phyloP scores from a whole-genome alignment of 1,139 yeast species.

The Pichia sp. region DNA sequence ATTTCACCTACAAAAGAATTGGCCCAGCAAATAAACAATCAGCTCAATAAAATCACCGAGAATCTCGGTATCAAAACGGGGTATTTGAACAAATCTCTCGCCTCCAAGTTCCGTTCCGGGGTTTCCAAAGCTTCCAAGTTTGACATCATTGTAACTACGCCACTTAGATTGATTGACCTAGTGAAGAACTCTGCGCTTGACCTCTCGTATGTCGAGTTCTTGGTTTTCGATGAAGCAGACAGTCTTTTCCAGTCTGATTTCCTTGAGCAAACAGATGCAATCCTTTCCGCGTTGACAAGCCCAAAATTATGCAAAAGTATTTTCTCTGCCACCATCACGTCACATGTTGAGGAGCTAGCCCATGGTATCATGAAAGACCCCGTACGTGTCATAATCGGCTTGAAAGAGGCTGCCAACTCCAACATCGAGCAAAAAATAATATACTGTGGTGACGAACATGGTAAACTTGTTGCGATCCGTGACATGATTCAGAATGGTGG shows the following conservation, averaged over 20 bases:
- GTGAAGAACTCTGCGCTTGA: conserved; percentile 58
- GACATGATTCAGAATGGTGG: conserved; percentile 83
- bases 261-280: conserved; percentile 85
- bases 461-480: conserved; percentile 85
- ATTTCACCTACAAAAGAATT: conserved; percentile 92
- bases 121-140: conserved; percentile 57
- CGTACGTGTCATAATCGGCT: conserved; percentile 83
- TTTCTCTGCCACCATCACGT: conserved; percentile 94
- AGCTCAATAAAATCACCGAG: conserved; percentile 55
- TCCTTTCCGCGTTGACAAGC: conserved; percentile 63
- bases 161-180: conserved; percentile 78
- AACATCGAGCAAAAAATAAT: conserved; percentile 80
- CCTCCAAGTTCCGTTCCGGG: conserved; percentile 60
- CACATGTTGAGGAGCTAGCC: conserved; percentile 88
- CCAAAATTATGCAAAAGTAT: conserved; percentile 61
- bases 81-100: conserved; percentile 69
- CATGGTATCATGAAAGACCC: conserved; percentile 80
- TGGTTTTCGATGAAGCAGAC: conserved; percentile 95
- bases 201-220: conserved; percentile 60
- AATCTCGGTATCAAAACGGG: conserved; percentile 58
- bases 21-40: conserved; percentile 78
- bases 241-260: conserved; percentile 87
- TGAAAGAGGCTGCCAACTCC: conserved; percentile 85
- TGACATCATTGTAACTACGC: conserved; percentile 84
- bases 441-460: conserved; percentile 91